These are phyloP conservation scores for Myochromella boudieri DNA, from an alignment of 768 basidiomycete genomes.

Conservation along the genomic window DNA sequence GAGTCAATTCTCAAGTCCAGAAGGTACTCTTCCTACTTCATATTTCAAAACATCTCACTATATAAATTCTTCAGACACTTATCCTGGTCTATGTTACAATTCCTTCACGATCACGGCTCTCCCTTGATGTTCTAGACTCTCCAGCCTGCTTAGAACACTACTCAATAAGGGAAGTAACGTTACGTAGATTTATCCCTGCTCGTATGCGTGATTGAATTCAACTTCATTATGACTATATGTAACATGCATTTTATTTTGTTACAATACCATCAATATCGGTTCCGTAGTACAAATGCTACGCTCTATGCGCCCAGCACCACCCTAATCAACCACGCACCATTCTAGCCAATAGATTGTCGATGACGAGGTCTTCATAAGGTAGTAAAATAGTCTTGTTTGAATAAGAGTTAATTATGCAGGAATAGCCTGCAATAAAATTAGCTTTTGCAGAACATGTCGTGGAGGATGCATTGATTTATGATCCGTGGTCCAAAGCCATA, in stretches of 20 bases:
- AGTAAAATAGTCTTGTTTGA: constrained; percentile 2
- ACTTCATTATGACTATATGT: no score
- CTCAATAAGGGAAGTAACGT: constrained; percentile 78
- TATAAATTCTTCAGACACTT: constrained; percentile 60
- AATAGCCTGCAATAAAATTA: constrained; percentile 14
- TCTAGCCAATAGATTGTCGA: constrained; percentile 2
- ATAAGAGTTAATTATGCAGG: constrained; percentile 8
- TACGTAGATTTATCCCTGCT: constrained; percentile 87
- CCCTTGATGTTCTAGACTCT: constrained; percentile 51
- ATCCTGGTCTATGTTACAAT: constrained; percentile 92
- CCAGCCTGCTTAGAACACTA: constrained; percentile 79
- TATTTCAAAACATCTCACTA: background rate
- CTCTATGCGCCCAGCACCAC: constrained; percentile 2
- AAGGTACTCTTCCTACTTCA: constrained; percentile 55
- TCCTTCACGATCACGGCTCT: constrained; percentile 65
- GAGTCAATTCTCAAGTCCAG: constrained; percentile 95
- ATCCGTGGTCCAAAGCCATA: constrained; percentile 4
- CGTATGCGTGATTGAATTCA: constrained; percentile 78
- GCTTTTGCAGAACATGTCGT: background rate
- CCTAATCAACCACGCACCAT: background rate
- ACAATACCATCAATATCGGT: constrained; percentile 2
- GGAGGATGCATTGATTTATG: background rate
- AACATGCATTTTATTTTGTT: constrained; percentile 8
- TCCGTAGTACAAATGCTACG: constrained; percentile 3
- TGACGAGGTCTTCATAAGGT: constrained; percentile 8